phyloP scores from a whole-genome alignment of 2,329 filamentous ascomycete species.

The Blumeria graminis region DNA sequence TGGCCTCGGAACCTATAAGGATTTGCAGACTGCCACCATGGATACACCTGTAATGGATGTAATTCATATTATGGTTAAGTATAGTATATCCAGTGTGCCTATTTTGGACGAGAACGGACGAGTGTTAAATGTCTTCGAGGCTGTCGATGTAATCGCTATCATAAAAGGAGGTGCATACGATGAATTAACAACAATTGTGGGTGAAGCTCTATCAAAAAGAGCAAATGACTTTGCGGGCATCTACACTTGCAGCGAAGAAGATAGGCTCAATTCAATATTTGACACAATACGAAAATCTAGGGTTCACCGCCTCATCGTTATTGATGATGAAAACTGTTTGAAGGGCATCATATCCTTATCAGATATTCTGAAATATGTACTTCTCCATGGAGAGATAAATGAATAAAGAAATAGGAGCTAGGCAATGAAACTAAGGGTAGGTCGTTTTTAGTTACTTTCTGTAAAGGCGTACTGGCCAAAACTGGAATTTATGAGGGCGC shows the following conservation, averaged over 20 bases:
- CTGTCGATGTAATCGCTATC: slow-evolving; percentile 86
- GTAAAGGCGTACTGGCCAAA: slow-evolving; percentile 11
- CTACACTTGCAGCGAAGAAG: slow-evolving; percentile 80
- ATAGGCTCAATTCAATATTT: slow-evolving; percentile 85
- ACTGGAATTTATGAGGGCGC: slow-evolving; percentile 6
- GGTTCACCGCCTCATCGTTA: slow-evolving; percentile 77
- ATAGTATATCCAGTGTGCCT: slow-evolving; percentile 85
- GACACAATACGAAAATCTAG: slow-evolving; percentile 88
- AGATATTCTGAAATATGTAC: slow-evolving; percentile 86
- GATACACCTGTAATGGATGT: slow-evolving; percentile 78
- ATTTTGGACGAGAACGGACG: slow-evolving; percentile 57
- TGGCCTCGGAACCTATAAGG: slow-evolving; percentile 59
- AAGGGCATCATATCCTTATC: slow-evolving; percentile 81
- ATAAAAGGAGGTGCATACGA: slow-evolving; percentile 89
- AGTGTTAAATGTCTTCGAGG: slow-evolving; percentile 91
- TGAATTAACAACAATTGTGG: slow-evolving; percentile 63
- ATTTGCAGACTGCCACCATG: slow-evolving; percentile 69
- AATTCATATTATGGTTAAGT: slow-evolving; percentile 76
- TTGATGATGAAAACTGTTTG: slow-evolving; percentile 70
- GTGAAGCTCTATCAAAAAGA: slow-evolving; percentile 68
- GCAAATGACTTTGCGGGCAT: slow-evolving; percentile 87
- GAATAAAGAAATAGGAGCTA: slow-evolving; percentile 6
- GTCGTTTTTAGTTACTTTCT: slow-evolving; percentile 2
- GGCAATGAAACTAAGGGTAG: slow-evolving; percentile 3
- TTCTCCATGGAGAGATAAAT: slow-evolving; percentile 31